phyloP scores from a whole-genome alignment of 2,329 filamentous ascomycete species.

The Diaporthe eres region DNA sequence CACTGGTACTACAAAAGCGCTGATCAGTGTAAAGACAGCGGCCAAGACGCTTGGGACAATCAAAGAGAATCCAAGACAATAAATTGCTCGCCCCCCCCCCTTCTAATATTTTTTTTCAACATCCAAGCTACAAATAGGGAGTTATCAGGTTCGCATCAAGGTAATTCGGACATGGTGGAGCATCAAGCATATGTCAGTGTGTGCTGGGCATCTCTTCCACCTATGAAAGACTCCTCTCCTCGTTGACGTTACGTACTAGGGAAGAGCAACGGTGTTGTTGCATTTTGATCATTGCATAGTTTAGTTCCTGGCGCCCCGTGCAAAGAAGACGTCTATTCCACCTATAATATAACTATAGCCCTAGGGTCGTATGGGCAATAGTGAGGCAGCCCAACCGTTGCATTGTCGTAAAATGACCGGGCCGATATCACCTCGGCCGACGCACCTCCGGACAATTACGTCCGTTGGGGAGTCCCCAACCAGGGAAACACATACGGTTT shows the following conservation, averaged over 20 bases:
- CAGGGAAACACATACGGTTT: neutral
- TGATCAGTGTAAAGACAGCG: neutral
- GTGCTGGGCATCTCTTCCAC: neutral
- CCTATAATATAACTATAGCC: neutral
- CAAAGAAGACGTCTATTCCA: neutral
- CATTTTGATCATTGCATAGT: neutral
- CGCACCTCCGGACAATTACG: neutral
- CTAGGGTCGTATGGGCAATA: neutral
- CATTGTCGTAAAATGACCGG: neutral
- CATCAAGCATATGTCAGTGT: neutral
- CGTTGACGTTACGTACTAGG: neutral
- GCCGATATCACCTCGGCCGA: constrained; percentile 17
- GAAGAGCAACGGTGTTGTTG: neutral
- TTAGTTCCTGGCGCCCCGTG: neutral
- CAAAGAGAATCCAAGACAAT: neutral
- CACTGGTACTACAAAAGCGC: neutral
- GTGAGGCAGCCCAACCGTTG: neutral
- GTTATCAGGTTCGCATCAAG: neutral
- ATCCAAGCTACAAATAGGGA: too few relatives aligned
- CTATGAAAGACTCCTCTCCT: neutral
- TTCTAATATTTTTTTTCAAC: neutral
- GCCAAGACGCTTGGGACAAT: neutral
- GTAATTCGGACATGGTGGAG: neutral
- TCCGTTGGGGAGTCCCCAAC: neutral
- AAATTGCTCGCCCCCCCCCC: neutral